Base-by-base conservation (phyloP, 495 filamentous ascomycete species). In the Penicillium fimorum region DNA sequence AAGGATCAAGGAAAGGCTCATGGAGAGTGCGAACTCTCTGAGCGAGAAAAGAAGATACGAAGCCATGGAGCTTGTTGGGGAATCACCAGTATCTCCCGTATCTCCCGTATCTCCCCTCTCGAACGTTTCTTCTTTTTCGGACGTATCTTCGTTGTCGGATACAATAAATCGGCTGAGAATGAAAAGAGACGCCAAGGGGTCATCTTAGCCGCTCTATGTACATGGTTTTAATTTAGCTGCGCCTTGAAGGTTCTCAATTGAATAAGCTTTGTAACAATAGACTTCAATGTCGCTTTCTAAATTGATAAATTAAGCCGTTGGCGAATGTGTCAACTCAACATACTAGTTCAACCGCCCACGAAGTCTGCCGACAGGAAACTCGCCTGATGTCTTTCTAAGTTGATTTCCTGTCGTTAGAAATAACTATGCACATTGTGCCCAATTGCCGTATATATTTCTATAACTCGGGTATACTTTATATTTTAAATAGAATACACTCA, bases 21-120 rank as follows among this genome's bases (percentile, higher is more conserved):
- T 24, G 33, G 48, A 50, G 33, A 50, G 48, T 38, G 11, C 32
- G 27, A 48, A 48, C 13, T 32, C 33, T 27, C 27, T 48, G 5
- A 32, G 24, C 18, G 46, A 48, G 33, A 48, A 32, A 48, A 27
- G 46, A 32, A 48, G 33, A 32, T 32, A 48, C 46, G 46, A 48
- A 30, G 46, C 46, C 22, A 32, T 48, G 46, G 46, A 48, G 12
- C 46, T 48, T 33, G 32, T 33, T 33, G 32, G 32, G 32, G 32
- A 33, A 3, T 33, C 32, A 33, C 32, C 11, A 33, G 32, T 33
- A 4, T 33, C 11, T 33, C 11, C 32, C 32, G 11, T 13, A 33
- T 33, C 32, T 33, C 32, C 32, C 11, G 32, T 13, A 33, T 33
- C 32, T 33, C 32, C 32, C 11, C 11, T 33, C 32, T 33, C 32